Base-by-base conservation (phyloP, 345 rosid genomes). In the Mercurialis annua region DNA sequence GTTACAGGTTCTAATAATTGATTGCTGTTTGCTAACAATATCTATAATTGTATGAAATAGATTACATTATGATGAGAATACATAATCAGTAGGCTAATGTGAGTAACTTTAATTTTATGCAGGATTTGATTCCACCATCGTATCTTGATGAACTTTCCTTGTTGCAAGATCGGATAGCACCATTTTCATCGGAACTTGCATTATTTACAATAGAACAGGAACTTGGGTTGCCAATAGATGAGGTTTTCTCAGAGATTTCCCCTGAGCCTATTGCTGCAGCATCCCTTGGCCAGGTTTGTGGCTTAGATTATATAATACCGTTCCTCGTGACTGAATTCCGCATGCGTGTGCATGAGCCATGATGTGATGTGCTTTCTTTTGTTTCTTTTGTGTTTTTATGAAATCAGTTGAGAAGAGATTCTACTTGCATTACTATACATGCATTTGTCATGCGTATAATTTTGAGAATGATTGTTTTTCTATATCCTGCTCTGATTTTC, bases 241-340 rank as follows among this genome's bases (percentile, higher is more conserved):
- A 75, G 48, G 62, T 93, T 68, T 93, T 93, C 83, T 83, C 85
- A 4, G 97, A 93, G 83, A 93, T 93, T 70, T 93, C 97, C 24
- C 96, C 88, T 36, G 87, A 93, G 83, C 97, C 97, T 65, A 66
- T 79, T 55, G 97, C 96, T 54, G 96, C 97, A 71, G 97, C 98
- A 33, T 93, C 98, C 43, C 96, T 90, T 43, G 98, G 97, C 56
- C 98, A 93, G 94, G 97, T 90, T 59, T 18, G 27, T 21, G 10
- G 2, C 11, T 51, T 57, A 40, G 38, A 67, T 64, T n/a, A 50
- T 57, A 26, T n/a, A n/a, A n/a, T 16, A 59, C 29, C 12, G 38
- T 17, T 33, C 3, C 5, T 60, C 12, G 30, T 56, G 44, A n/a
- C n/a, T n/a, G n/a, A n/a, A 46, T 17, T 33, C 3, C 5, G 60